Base-by-base conservation (phyloP, 2,329 filamentous ascomycete genomes). In the Leptosphaerulina australis region DNA sequence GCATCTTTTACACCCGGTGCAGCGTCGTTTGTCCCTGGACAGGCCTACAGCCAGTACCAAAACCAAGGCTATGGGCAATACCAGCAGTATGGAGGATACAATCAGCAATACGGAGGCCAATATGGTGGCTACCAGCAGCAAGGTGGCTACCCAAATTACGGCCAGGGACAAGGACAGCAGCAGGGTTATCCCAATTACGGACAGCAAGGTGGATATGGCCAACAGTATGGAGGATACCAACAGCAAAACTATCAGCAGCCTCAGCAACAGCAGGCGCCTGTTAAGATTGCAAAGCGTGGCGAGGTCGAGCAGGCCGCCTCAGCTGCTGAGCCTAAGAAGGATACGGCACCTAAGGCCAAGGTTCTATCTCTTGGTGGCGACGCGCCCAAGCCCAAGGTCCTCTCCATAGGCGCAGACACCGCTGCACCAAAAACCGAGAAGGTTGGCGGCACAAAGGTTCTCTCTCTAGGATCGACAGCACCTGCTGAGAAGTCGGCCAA, bases 1-100 rank as follows among this genome's bases (percentile, higher is more conserved):
- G 77, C 84, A 51, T 81, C 87, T 15, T 94, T 95, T 77, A 84
- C 87, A 37, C 90, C 90, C 14, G 84, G 83, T 39, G 88, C 88
- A 25, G 77, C 84, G 55, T 73, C 82, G 17, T 93, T 92, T 72
- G 83, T 87, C 48, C 88, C 89, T 7, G 87, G 87, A 38, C 88
- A 91, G 71, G 75, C 77, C 53, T 91, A 81, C 64, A 61, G 60
- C 24, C 62, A 62, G 18, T 82, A 84, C 60, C 64, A 66, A 50
- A 56, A 60, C 34, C 68, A 68, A 25, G 66, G 60, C 33, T 68
- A 67, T 43, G 61, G 64, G 36, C 58, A 67, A 25, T 64, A 68
- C 44, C 64, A 73, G 50, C 70, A 76, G 56, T 76, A 77, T 49
- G 75, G 77, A 12, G 54, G 53, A 45, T 59, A 63, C 41, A 55